These are phyloP conservation scores for Dendrobium huoshanense DNA, from an alignment of 106 monocot genomes.

Conservation along the genomic window DNA sequence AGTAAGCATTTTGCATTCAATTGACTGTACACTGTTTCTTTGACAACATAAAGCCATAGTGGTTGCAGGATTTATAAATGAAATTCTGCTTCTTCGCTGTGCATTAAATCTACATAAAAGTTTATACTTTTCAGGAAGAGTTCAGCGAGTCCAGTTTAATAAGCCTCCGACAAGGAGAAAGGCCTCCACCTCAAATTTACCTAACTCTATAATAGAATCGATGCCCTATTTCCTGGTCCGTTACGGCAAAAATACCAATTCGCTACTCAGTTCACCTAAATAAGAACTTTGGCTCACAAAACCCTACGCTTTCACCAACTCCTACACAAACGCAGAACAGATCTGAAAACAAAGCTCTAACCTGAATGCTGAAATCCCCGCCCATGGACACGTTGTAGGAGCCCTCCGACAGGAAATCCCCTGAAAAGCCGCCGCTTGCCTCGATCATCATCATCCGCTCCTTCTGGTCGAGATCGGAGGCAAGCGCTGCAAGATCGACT, in stretches of 20 bases:
- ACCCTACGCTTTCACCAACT: neutral
- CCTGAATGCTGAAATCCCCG: constrained; percentile 98
- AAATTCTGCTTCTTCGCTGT: no score
- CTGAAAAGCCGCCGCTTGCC: constrained; percentile 9
- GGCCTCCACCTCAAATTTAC: neutral
- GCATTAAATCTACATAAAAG: neutral
- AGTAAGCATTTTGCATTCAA: no score
- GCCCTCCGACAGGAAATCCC: constrained; percentile 58
- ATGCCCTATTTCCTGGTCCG: neutral
- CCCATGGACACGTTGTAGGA: constrained; percentile 88
- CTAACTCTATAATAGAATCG: neutral
- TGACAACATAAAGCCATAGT: no score
- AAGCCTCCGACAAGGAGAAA: neutral
- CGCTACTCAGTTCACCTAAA: neutral
- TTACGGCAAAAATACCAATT: neutral
- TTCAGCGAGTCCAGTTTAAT: neutral
- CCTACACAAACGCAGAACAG: neutral
- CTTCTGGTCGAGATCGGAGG: constrained; percentile 72
- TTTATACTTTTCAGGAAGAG: neutral
- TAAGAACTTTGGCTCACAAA: neutral
- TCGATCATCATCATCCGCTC: constrained; percentile 63
- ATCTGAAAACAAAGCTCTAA: neutral
- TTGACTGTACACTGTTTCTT: no score
- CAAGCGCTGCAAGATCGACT: constrained; percentile 77
- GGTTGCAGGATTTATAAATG: no score